phyloP scores from a whole-genome alignment of 75 land plant genomes.

The Gnetum montanum region DNA sequence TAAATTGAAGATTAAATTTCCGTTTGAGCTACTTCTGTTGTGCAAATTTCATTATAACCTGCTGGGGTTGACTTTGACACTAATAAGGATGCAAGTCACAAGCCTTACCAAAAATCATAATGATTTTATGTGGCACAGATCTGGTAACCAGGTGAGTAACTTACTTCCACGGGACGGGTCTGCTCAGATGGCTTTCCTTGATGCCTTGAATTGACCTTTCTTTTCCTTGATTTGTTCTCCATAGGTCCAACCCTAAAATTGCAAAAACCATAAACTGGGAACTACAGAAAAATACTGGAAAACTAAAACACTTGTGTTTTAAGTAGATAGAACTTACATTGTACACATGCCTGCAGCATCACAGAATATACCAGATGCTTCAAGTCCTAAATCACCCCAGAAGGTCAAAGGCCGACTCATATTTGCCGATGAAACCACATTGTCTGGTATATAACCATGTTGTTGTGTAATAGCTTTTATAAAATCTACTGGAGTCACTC shows the following conservation, averaged over 20 bases:
- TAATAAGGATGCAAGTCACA: too few species aligned
- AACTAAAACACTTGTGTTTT: too few species aligned
- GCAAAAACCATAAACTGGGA: too few species aligned
- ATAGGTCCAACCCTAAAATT: slow-evolving; percentile 90
- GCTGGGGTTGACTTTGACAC: too few species aligned
- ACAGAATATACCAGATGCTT: slow-evolving; percentile 33
- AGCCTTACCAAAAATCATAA: too few species aligned
- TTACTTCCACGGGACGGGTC: slow-evolving; percentile 52
- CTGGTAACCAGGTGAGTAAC: too few species aligned
- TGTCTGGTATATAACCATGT: slow-evolving; percentile 11
- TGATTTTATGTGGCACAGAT: too few species aligned
- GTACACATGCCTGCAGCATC: slow-evolving; percentile 44
- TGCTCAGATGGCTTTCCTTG: slow-evolving; percentile 24
- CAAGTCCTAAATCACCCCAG: slow-evolving; percentile 52
- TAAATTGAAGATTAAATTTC: too few species aligned
- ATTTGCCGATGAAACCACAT: background rate
- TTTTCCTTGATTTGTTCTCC: slow-evolving; percentile 46
- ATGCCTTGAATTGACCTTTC: slow-evolving; percentile 30
- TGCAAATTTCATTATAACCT: too few species aligned
- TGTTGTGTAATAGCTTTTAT: slow-evolving; percentile 29
- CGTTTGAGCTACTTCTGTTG: too few species aligned
- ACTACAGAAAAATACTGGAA: too few species aligned
- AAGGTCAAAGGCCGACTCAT: slow-evolving; percentile 9
- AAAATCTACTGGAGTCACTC: slow-evolving; percentile 47
- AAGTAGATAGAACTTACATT: slow-evolving; percentile 52